phyloP scores from a whole-genome alignment of 2,329 filamentous ascomycete genomes.

The Trichoderma arundinaceum region DNA sequence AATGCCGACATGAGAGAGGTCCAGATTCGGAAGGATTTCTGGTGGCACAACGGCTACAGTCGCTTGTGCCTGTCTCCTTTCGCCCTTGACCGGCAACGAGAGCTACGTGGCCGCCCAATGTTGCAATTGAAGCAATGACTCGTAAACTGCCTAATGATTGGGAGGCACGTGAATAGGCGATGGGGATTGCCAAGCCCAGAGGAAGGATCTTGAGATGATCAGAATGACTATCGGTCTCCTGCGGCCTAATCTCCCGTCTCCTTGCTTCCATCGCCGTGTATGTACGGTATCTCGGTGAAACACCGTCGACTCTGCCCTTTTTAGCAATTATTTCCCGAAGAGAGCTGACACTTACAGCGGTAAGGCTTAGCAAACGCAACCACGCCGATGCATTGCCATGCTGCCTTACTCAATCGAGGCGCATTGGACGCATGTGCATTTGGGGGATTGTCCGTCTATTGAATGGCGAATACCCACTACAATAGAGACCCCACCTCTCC shows the following conservation, averaged over 20 bases:
- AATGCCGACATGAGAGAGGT: not conserved
- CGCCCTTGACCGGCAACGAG: not conserved
- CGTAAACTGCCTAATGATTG: not conserved
- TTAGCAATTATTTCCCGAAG: too few species aligned
- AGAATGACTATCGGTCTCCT: too few species aligned
- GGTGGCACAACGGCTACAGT: not conserved
- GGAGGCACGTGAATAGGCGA: not conserved
- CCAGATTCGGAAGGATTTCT: not conserved
- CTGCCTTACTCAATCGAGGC: not conserved
- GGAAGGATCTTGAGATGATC: too few species aligned
- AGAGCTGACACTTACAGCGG: not conserved
- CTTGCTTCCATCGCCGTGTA: not conserved
- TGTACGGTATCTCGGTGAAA: too few species aligned
- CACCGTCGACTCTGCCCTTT: too few species aligned
- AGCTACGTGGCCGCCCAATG: not conserved
- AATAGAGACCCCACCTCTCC: not conserved
- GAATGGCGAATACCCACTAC: not conserved
- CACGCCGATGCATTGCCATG: not conserved
- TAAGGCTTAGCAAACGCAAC: slow-evolving; percentile 6
- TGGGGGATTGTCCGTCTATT: not conserved
- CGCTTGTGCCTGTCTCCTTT: not conserved
- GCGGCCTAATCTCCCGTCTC: not conserved
- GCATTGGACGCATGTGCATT: not conserved
- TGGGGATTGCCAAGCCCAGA: not conserved
- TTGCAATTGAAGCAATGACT: not conserved